Evolutionary conservation across 192 early-diverging fungal species (phyloP).

Genomic region (Coemansia sp.): DNA sequence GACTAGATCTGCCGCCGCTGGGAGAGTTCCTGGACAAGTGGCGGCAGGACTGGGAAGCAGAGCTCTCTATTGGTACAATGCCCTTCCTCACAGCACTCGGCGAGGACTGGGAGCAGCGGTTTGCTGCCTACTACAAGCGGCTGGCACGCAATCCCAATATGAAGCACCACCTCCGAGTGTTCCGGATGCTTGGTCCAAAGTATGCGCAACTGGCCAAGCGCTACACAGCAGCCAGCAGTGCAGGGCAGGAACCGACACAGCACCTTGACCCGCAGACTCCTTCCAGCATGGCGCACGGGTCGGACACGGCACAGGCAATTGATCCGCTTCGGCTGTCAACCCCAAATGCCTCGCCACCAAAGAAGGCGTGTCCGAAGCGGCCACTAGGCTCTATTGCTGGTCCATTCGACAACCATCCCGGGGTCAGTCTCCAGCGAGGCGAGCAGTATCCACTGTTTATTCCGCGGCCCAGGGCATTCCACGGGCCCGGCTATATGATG

Average conservation of each 20-base stretch:
- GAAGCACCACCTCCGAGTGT: not conserved
- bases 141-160: slow-evolving; percentile 3
- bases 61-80: slow-evolving; percentile 17
- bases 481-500: slow-evolving; percentile 21
- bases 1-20: slow-evolving; percentile 22
- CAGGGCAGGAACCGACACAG: not conserved
- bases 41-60: slow-evolving; percentile 27
- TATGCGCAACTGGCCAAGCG: slow-evolving; percentile 13
- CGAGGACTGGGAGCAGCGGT: slow-evolving; percentile 14
- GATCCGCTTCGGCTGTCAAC: not conserved
- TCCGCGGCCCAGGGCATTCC: not conserved
- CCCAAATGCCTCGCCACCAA: no score
- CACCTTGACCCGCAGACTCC: not conserved
- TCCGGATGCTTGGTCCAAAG: slow-evolving; percentile 8
- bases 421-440: slow-evolving; percentile 21
- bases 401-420: slow-evolving; percentile 24
- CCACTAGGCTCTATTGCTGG: slow-evolving; percentile 3
- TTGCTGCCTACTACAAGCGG: slow-evolving; percentile 25
- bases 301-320: not conserved
- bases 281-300: not conserved
- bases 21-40: slow-evolving; percentile 24
- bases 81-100: slow-evolving; percentile 23
- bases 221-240: not conserved
- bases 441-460: slow-evolving; percentile 8
- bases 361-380: not conserved